A percentile compares a stretch with the other conserved stretches of the same genome.
Conservation (phyloP, 768 basidiomycete species). For the Psilocybe cubensis region DNA sequence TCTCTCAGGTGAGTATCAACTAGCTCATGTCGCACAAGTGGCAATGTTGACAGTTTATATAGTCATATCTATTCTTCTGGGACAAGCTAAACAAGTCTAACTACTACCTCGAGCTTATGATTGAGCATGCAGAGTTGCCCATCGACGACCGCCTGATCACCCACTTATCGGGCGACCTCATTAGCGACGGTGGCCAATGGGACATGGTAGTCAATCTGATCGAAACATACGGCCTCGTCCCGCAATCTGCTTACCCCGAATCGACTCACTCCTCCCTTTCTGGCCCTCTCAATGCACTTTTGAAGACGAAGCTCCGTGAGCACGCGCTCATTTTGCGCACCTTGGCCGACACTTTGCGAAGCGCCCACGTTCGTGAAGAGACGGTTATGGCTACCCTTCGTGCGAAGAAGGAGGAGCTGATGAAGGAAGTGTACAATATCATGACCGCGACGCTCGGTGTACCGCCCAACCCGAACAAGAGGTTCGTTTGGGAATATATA, state of each 20-base stretch:
- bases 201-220: conserved; percentile 78
- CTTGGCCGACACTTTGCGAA: conserved; percentile 56
- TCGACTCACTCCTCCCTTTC: conserved; percentile 82
- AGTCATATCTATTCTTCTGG: conserved; percentile 95
- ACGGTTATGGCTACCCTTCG: conserved; percentile 61
- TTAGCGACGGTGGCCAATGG: conserved; percentile 94
- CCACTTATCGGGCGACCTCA: conserved; percentile 75
- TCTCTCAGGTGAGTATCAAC: conserved; percentile 68
- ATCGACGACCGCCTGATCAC: conserved; percentile 84
- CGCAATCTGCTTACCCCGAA: conserved; percentile 83
- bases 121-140: conserved; percentile 78
- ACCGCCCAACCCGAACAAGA: conserved; percentile 72
- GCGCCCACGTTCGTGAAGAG: conserved; percentile 48
- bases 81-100: conserved; percentile 95
- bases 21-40: neutral
- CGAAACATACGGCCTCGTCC: conserved; percentile 84
- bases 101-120: conserved; percentile 88
- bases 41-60: conserved; percentile 3
- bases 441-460: conserved; percentile 87
- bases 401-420: conserved; percentile 81
- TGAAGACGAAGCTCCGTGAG: conserved; percentile 92
- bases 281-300: conserved; percentile 69
- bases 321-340: conserved; percentile 82
- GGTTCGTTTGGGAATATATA: conserved; percentile 89
- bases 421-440: conserved; percentile 83